Evolutionary conservation across 73 alveolate species (phyloP).

Genomic region (Stentor coeruleus): DNA sequence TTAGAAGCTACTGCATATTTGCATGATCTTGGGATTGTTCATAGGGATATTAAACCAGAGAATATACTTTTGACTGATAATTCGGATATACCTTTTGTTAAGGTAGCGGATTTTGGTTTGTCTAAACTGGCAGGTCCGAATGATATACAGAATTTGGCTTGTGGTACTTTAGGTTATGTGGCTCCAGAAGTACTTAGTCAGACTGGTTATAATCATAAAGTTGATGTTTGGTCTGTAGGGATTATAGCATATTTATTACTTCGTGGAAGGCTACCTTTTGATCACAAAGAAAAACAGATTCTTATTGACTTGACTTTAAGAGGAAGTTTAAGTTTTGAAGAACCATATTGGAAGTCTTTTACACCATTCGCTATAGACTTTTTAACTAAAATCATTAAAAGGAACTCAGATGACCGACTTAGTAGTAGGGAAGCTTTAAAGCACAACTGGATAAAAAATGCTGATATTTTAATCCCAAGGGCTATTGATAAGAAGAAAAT

Average conservation of each 20-base stretch:
- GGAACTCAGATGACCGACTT: neutral
- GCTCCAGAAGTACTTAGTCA: neutral
- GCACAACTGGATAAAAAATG: neutral
- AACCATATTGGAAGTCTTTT: neutral
- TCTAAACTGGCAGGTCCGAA: neutral
- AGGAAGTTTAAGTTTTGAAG: neutral
- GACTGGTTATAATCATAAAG: neutral
- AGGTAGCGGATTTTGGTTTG: slow-evolving; percentile 75
- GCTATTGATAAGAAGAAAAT: no score
- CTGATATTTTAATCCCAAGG: neutral
- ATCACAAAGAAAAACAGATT: neutral
- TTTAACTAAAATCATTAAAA: neutral
- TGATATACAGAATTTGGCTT: neutral
- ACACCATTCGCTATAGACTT: neutral
- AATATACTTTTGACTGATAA: slow-evolving; percentile 64
- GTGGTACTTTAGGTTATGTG: slow-evolving; percentile 32
- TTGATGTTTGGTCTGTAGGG: neutral
- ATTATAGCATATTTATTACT: neutral
- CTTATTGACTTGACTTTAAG: neutral
- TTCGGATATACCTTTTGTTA: slow-evolving; percentile 48
- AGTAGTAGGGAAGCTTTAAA: neutral
- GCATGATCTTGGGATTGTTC: slow-evolving; percentile 62
- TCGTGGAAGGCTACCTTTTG: slow-evolving; percentile 5
- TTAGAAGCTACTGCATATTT: slow-evolving; percentile 50
- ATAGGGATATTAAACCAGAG: slow-evolving; percentile 77